Evolutionary conservation across 495 filamentous ascomycete genomes (phyloP), one percentile per base, ranked within the genome.

Genomic region (Trypethelium eluteriae): DNA sequence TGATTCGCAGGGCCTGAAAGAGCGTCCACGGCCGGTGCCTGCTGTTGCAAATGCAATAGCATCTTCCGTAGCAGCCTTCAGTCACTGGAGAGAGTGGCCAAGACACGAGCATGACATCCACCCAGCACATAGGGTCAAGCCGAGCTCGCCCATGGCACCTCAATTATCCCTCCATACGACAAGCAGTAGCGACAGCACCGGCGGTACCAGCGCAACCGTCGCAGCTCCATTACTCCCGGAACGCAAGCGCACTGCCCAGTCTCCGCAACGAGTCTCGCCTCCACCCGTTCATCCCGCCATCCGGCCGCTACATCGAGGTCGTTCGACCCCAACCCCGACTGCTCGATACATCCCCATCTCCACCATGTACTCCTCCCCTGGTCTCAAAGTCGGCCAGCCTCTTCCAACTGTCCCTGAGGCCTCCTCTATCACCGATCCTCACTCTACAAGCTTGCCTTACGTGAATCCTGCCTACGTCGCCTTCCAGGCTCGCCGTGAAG

Each of bases 381-480:
- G 25, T 53, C n/a, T 14, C 5, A 18, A 5, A 5, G 49, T n/a
- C 9, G 12, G 5, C 32, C 11, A 34, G 11, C 53, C 11, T 18
- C 32, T 7, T 10, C 14, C n/a, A 9, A 4, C 53, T 7, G 53
- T 18, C 32, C 11, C 25, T 36, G 7, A 59, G 36, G 11, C 53
- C 32, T 18, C 25, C 49, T 16, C 49, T 14, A 14, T 53, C 49
- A n/a, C 49, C 49, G 18, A n/a, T 16, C 18, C 49, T 53, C 49
- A 9, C 11, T n/a, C 49, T 5, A 53, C 11, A 14, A 9, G 5
- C 49, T n/a, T 53, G 49, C 49, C 49, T 46, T 16, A 7, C 9
- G 49, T 53, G 12, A 53, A 53, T 25, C 49, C 49, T 18, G 49
- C 49, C 5, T 59, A 59, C 32, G 53, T 4, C 53, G 53, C 53